These are phyloP conservation scores for Notholithocarpus densiflorus DNA, from an alignment of 306 rosid species.

Conservation along the genomic window DNA sequence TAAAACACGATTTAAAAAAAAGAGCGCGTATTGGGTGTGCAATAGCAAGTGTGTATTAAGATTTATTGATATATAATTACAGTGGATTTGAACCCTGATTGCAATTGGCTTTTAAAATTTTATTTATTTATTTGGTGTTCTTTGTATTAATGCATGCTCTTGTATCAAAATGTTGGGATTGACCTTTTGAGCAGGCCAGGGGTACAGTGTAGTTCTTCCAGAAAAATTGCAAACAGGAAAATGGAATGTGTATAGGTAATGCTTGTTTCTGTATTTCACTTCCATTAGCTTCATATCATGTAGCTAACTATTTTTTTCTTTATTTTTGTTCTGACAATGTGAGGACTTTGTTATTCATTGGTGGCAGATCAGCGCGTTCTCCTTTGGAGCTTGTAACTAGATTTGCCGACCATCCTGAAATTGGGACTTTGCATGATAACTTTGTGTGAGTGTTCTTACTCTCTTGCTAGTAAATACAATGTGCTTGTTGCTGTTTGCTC, in stretches of 20 bases:
- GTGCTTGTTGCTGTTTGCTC: neutral
- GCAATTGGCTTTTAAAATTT: too few species aligned
- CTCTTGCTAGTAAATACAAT: neutral
- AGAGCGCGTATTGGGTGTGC: too few species aligned
- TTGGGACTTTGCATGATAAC: conserved; percentile 86
- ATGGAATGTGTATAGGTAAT: conserved; percentile 94
- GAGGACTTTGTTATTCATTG: neutral
- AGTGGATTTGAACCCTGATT: too few species aligned
- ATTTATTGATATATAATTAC: too few species aligned
- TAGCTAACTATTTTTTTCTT: neutral
- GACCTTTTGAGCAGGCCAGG: conserved; percentile 69
- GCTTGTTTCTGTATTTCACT: neutral
- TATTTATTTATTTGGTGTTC: neutral
- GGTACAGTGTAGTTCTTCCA: conserved; percentile 90
- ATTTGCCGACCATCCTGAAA: conserved; percentile 75
- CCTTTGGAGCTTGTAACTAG: conserved; percentile 78
- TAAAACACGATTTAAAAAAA: too few species aligned
- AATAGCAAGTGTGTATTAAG: too few species aligned
- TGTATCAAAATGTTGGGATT: conserved; percentile 22
- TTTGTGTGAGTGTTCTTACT: conserved; percentile 64
- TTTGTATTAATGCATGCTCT: conserved; percentile 4
- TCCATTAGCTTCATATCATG: neutral
- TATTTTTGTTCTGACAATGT: neutral
- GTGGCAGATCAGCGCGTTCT: conserved; percentile 65
- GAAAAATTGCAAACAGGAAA: conserved; percentile 92